phyloP scores from a whole-genome alignment of 106 monocot genomes.

The Acanthochlamys bracteata region DNA sequence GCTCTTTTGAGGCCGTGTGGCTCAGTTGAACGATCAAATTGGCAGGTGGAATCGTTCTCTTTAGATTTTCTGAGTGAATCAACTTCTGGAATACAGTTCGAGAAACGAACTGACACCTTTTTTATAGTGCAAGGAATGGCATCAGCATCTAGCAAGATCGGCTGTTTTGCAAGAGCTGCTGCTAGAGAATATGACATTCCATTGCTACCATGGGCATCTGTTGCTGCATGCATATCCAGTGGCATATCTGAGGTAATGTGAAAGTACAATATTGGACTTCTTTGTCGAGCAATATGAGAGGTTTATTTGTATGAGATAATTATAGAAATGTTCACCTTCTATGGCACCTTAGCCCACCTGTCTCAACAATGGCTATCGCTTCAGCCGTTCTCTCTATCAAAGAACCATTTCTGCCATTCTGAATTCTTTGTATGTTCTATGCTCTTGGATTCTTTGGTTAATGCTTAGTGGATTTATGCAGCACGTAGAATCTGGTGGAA shows the following conservation, averaged over 20 bases:
- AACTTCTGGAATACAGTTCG: constrained; percentile 23
- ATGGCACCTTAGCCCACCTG: no score
- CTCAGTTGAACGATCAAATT: constrained; percentile 19
- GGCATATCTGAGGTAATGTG: constrained; percentile 42
- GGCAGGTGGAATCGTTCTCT: constrained; percentile 51
- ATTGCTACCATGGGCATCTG: constrained; percentile 86
- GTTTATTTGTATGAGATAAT: no score
- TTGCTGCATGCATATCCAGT: constrained; percentile 80
- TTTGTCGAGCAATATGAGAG: no score
- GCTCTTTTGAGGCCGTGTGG: constrained; percentile 49
- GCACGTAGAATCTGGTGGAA: no score
- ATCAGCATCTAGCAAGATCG: constrained; percentile 57
- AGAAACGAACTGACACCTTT: constrained; percentile 50
- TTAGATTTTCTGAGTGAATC: constrained; percentile 64
- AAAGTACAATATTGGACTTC: no score
- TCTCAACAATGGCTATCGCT: no score
- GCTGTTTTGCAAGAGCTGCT: constrained; percentile 61
- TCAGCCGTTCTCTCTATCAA: no score
- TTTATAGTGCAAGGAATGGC: constrained; percentile 83
- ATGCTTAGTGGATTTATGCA: no score
- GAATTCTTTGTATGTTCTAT: no score
- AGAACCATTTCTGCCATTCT: no score
- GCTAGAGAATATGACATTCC: constrained; percentile 81
- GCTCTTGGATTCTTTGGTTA: no score
- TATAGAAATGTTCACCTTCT: no score